Evolutionary conservation across 2,329 filamentous ascomycete genomes (phyloP).

Genomic region (Sarocladium brachiariae): DNA sequence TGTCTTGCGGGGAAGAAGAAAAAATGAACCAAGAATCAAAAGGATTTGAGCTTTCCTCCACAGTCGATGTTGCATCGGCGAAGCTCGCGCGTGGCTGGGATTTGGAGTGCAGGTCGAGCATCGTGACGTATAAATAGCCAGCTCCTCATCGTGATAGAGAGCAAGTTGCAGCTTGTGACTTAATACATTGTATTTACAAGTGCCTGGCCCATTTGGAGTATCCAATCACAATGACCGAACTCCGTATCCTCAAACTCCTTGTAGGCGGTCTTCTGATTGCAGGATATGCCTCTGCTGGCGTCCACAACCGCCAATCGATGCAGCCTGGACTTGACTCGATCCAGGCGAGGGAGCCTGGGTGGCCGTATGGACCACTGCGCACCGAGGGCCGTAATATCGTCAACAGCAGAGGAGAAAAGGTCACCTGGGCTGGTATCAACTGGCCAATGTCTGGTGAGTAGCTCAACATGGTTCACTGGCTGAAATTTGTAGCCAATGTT

Average conservation of each 20-base stretch:
- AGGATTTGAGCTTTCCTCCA: background rate
- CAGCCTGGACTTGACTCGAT: background rate
- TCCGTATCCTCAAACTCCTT: background rate
- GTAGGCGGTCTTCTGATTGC: background rate
- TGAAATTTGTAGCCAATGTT: no score
- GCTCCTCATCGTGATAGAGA: background rate
- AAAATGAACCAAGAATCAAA: no score
- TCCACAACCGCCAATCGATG: background rate
- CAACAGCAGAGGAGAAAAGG: conserved; percentile 26
- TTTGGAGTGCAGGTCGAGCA: background rate
- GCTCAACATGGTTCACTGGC: no score
- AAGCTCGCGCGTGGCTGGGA: conserved; percentile 2
- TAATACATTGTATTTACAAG: background rate
- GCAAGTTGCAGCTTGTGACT: background rate
- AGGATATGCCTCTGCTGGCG: background rate
- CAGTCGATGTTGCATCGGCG: background rate
- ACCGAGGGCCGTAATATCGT: conserved; percentile 31
- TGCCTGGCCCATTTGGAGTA: background rate
- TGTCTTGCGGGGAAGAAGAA: background rate
- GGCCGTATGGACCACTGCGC: conserved; percentile 31
- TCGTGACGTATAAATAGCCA: background rate
- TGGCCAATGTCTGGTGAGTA: conserved; percentile 15
- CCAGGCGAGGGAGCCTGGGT: conserved; percentile 8
- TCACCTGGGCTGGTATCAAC: conserved; percentile 25
- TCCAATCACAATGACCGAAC: background rate